Percentiles rank a stretch among this genome's conserved stretches.
Conservation (phyloP, 768 basidiomycete species). For the Russula ochroleuca region DNA sequence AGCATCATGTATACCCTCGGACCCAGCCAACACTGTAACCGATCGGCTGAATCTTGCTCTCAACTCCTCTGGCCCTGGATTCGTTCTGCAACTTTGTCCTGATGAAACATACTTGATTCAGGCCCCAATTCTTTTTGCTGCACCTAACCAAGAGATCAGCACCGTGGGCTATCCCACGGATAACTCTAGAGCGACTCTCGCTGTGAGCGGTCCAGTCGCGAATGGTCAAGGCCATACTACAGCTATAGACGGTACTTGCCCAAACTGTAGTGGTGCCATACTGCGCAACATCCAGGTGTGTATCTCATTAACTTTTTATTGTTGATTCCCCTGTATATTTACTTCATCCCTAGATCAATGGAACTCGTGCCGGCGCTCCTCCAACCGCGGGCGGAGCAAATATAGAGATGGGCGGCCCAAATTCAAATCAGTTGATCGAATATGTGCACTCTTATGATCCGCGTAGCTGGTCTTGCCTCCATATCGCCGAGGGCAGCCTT, state of each 20-base stretch:
- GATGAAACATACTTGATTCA: constrained; percentile 56
- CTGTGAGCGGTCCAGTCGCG: constrained; percentile 58
- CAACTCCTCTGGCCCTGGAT: constrained; percentile 62
- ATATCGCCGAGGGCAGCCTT: constrained; percentile 64
- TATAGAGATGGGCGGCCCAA: constrained; percentile 81
- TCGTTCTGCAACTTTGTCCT: constrained; percentile 63
- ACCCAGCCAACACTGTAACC: constrained; percentile 58
- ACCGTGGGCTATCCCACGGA: constrained; percentile 73
- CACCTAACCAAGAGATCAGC: constrained; percentile 73
- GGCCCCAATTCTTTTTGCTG: constrained; percentile 61
- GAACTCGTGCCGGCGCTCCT: constrained; percentile 53
- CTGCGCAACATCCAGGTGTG: constrained; percentile 70
- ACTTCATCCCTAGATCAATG: constrained; percentile 58
- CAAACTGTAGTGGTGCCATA: constrained; percentile 52
- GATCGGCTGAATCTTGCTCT: constrained; percentile 62
- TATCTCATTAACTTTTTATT: background rate
- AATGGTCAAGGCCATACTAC: constrained; percentile 67
- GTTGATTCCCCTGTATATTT: background rate
- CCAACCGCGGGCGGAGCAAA: constrained; percentile 64
- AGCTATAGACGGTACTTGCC: constrained; percentile 65
- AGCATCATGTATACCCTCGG: constrained; percentile 38
- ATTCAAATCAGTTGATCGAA: constrained; percentile 68
- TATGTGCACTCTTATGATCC: constrained; percentile 73
- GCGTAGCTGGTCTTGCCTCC: constrained; percentile 79
- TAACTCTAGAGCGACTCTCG: constrained; percentile 59